A percentile compares a stretch with the other conserved stretches of the same genome.
Evolutionary conservation across 208 protist species (phyloP).

Genomic region (Acanthamoeba healyi): DNA sequence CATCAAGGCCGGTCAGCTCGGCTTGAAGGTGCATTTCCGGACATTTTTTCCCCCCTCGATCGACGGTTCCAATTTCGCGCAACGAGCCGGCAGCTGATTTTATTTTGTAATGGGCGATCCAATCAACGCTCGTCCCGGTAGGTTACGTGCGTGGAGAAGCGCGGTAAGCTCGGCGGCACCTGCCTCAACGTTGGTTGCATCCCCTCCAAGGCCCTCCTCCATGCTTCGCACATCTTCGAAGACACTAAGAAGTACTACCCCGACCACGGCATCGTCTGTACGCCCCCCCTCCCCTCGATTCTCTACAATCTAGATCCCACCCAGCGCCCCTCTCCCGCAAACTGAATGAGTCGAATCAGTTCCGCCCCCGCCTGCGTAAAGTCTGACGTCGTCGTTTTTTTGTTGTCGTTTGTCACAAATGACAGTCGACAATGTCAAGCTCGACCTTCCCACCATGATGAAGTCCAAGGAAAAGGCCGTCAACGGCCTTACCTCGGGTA

Average conservation of each 20-base stretch:
- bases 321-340: too few species aligned
- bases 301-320: too few species aligned
- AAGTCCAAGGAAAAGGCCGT: slow-evolving; percentile 97
- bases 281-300: neutral
- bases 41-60: neutral
- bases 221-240: slow-evolving; percentile 98
- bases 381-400: neutral
- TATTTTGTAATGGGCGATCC: neutral
- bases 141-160: slow-evolving; percentile 98
- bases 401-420: too few species aligned
- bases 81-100: neutral
- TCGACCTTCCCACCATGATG: slow-evolving; percentile 97
- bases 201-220: slow-evolving; percentile 99
- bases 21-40: slow-evolving; percentile 93
- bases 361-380: neutral
- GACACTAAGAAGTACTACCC: slow-evolving; percentile 96
- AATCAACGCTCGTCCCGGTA: neutral
- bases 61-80: neutral
- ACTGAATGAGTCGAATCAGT: too few species aligned
- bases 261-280: slow-evolving; percentile 93
- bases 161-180: slow-evolving; percentile 95
- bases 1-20: slow-evolving; percentile 99
- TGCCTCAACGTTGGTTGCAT: slow-evolving; percentile 99
- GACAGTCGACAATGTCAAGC: slow-evolving; percentile 87
- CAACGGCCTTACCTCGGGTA: slow-evolving; percentile 94